Evolutionary conservation across 2,329 filamentous ascomycete genomes (phyloP).

Genomic region (Nannizziopsis barbatae): DNA sequence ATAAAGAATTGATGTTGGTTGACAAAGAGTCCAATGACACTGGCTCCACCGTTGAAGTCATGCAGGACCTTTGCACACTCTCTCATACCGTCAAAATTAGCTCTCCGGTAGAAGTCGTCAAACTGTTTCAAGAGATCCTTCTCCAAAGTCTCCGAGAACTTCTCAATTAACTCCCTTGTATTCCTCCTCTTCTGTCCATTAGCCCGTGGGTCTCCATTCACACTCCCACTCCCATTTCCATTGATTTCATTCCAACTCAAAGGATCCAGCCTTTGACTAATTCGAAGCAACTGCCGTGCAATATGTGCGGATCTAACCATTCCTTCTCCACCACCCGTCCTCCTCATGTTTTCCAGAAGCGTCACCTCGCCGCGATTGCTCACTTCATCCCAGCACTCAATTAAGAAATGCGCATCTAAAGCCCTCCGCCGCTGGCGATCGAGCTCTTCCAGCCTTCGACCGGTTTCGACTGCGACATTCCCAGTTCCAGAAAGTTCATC

Average conservation of each 20-base stretch:
- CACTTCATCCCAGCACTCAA: slow-evolving; percentile 95
- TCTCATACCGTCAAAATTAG: slow-evolving; percentile 96
- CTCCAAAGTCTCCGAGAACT: slow-evolving; percentile 89
- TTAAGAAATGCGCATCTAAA: slow-evolving; percentile 84
- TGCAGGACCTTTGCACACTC: slow-evolving; percentile 88
- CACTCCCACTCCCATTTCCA: slow-evolving; percentile 26
- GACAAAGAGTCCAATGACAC: slow-evolving; percentile 90
- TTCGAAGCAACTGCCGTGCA: slow-evolving; percentile 81
- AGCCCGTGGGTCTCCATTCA: slow-evolving; percentile 28
- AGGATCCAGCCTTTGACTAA: slow-evolving; percentile 81
- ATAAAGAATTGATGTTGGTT: slow-evolving; percentile 99
- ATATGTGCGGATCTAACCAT: slow-evolving; percentile 93
- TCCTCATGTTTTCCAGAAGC: slow-evolving; percentile 76
- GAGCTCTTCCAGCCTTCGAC: slow-evolving; percentile 83
- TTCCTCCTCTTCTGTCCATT: slow-evolving; percentile 45
- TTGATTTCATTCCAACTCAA: slow-evolving; percentile 52
- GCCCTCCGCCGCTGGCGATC: slow-evolving; percentile 84
- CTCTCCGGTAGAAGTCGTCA: slow-evolving; percentile 87
- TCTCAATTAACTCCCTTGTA: slow-evolving; percentile 84
- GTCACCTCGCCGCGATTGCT: slow-evolving; percentile 78
- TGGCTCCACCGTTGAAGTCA: slow-evolving; percentile 92
- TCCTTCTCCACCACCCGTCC: slow-evolving; percentile 74
- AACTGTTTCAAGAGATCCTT: slow-evolving; percentile 94
- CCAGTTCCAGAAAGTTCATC: slow-evolving; percentile 47
- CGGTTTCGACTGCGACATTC: slow-evolving; percentile 87